Conservation (phyloP, 116 monocot species). For the Posidonia oceanica region DNA sequence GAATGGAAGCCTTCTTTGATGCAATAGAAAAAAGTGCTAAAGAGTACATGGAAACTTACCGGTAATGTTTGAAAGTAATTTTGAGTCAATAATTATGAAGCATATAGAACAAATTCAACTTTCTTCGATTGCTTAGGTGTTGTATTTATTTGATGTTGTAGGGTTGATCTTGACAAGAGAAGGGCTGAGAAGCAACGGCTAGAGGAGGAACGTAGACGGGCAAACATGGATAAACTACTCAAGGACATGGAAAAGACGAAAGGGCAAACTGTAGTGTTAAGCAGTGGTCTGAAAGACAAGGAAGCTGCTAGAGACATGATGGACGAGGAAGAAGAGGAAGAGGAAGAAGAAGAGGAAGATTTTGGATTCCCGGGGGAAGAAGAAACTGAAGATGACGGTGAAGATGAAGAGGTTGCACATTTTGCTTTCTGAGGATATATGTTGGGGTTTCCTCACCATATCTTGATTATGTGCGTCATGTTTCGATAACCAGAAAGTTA, state of each 20-base stretch:
- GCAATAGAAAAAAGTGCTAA: slow-evolving; percentile 67
- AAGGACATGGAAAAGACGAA: slow-evolving; percentile 78
- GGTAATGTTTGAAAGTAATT: slow-evolving; percentile 16
- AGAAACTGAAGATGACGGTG: slow-evolving; percentile 55
- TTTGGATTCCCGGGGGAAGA: slow-evolving; percentile 34
- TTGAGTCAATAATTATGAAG: neutral
- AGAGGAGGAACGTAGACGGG: slow-evolving; percentile 52
- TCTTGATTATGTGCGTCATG: too few relatives aligned
- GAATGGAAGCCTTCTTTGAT: slow-evolving; percentile 77
- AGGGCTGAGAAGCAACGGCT: slow-evolving; percentile 68
- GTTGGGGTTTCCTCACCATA: too few relatives aligned
- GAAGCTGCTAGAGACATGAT: slow-evolving; percentile 18
- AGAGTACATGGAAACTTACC: slow-evolving; percentile 94
- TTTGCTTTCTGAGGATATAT: slow-evolving; percentile 46
- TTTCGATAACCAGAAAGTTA: too few relatives aligned
- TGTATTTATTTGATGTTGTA: slow-evolving; percentile 11
- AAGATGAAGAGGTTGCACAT: slow-evolving; percentile 69
- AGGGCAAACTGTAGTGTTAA: slow-evolving; percentile 76
- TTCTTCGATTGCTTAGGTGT: neutral
- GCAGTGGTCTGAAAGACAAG: slow-evolving; percentile 75
- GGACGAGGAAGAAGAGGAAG: slow-evolving; percentile 54
- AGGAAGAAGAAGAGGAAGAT: slow-evolving; percentile 40
- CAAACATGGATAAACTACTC: slow-evolving; percentile 69
- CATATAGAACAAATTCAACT: too few relatives aligned
- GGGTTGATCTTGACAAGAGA: slow-evolving; percentile 91